Evolutionary conservation across 1,284 basidiomycete genomes (phyloP).

Genomic region (Melampsora abietis-canadensis): DNA sequence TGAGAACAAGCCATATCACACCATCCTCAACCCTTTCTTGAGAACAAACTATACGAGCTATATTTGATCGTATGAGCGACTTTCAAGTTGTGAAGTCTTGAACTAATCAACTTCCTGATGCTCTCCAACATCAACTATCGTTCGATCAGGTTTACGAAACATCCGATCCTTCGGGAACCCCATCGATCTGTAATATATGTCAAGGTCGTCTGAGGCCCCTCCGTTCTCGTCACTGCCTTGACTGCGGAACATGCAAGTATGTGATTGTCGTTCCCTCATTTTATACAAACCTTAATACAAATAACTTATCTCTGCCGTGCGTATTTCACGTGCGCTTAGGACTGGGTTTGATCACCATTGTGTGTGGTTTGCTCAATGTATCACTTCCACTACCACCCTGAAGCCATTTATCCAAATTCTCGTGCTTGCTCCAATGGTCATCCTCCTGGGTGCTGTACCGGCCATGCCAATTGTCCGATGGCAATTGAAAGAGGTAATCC

Average conservation of each 20-base stretch:
- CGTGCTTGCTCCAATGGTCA: not conserved
- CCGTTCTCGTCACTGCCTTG: slow-evolving; percentile 18
- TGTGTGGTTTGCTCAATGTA: slow-evolving; percentile 35
- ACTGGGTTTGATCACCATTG: slow-evolving; percentile 36
- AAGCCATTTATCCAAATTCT: slow-evolving; percentile 26
- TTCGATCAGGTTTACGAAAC: slow-evolving; percentile 15
- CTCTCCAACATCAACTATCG: not conserved
- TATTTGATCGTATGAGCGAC: too few relatives aligned
- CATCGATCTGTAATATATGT: slow-evolving; percentile 15
- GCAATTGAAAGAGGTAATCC: slow-evolving; percentile 13
- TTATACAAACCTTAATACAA: too few relatives aligned
- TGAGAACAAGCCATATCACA: too few relatives aligned
- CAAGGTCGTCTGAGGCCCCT: slow-evolving; percentile 8
- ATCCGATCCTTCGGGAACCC: slow-evolving; percentile 5
- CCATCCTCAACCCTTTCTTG: too few relatives aligned
- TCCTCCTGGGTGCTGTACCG: not conserved
- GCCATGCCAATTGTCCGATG: not conserved
- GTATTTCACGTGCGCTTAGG: not conserved
- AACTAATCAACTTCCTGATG: too few relatives aligned
- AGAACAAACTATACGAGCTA: too few relatives aligned
- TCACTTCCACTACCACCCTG: slow-evolving; percentile 14
- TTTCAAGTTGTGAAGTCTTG: too few relatives aligned
- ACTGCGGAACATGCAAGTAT: slow-evolving; percentile 19
- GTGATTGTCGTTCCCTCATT: not conserved
- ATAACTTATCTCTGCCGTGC: not conserved